Base-by-base conservation (phyloP, 768 basidiomycete species). In the Boletus huronensis region DNA sequence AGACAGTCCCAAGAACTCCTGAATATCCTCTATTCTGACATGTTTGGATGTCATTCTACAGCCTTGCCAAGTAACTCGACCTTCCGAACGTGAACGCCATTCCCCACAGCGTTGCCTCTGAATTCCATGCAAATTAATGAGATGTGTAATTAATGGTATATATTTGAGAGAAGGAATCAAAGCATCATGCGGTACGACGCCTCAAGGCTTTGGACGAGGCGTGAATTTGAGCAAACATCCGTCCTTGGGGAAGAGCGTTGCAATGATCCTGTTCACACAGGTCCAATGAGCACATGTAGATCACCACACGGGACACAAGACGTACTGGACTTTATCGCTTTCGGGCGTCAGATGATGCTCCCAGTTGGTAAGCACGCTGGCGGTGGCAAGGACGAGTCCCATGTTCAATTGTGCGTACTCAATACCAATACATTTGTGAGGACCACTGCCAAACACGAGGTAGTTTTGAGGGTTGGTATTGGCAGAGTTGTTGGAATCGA, bases 211-310 rank as follows among this genome's bases (percentile, higher is more conserved):
- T 23, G 70, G 54, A 48, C 87, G 82, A 29, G 91, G 87, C 2
- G 81, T 78, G 62, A 96, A 81, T 66, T 84, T 90, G 58, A 98
- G 79, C 54, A 82, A 72, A 63, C 93, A 92, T 40, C 91, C 92
- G 65, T 98, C 95, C 70, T 90, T 87, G 11, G 97, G 97, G 83
- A 99, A 99, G 40, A 98, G 73, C 21, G 93, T 97, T n/a, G 95
- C 91, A 61, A 98, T 93, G 58, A 98, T 92, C 47, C 90, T 92
- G 59, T 28, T 59, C 38, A 32, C 32, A 19, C 6, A 17, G 14
- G 43, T 35, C 2, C 35, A n/a, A 26, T 55, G 23, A 60, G 46
- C 9, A 50, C 10, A 49, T 10, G 8, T 9, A 14, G 13, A 46
- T 46, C 17, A 52, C 43, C 36, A 32, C 13, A 49, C 17, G 0